Evolutionary conservation across 2,329 filamentous ascomycete species (phyloP), one percentile per base, ranked within the genome.

Genomic region (Orbilia ellipsospora): DNA sequence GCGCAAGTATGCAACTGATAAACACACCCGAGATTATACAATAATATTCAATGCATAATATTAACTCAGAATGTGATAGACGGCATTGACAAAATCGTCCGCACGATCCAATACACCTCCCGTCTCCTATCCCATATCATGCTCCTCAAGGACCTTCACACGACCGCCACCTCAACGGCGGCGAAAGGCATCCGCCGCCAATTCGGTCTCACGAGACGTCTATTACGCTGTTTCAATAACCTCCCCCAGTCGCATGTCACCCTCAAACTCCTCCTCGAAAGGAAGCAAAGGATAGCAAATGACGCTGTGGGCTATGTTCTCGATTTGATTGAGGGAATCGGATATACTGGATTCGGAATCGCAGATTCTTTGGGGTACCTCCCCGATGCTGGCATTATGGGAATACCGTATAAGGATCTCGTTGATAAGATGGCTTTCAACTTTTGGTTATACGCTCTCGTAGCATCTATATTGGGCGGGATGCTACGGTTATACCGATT

Each of bases 201-300:
- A 42, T 76, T 76, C 60, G 73, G 73, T 16, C 59, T 70, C 16
- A 69, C 73, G 6, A 55, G 73, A 20, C 64, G 66, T 42, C 48
- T 76, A 1, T 44, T 76, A 6, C 73, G 73, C 51, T 65, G 45
- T n/a, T 69, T 69, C 73, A 76, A 76, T 56, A 76, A 76, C 40
- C 42, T 76, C n/a, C 57, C 54, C n/a, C 70, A 74, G 28, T 26
- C 68, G 10, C 51, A 68, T 13, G 45, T 40, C 16, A 64, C 70
- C 8, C 28, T 74, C 16, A 68, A 74, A 36, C 56, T 74, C 44
- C 18, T 68, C 8, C 45, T 55, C 18, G 63, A 63, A 55, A 13
- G 63, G 10, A 65, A 57, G 23, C 64, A 51, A 12, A 62, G 70
- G 28, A 63, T 68, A 2, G 51, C 10, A 20, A 59, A 62, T 12